phyloP scores from a whole-genome alignment of 2,329 filamentous ascomycete genomes.

The Aspergillus bombycis region DNA sequence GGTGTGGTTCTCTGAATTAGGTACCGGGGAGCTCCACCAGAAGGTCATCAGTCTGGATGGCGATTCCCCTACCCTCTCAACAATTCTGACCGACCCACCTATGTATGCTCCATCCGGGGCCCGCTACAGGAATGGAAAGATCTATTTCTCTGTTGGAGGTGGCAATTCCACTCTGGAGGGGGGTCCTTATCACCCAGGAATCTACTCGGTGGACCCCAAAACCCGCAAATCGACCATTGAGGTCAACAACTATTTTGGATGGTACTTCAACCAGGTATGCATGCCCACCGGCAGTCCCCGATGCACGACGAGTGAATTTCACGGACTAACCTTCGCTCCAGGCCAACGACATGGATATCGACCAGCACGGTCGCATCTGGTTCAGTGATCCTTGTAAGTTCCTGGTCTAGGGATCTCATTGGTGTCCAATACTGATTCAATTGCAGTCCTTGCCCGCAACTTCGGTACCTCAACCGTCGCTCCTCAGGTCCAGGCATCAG shows the following conservation, averaged over 20 bases:
- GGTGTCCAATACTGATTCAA: not conserved
- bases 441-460: not conserved
- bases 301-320: not conserved
- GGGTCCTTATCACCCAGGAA: not conserved
- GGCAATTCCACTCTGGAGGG: not conserved
- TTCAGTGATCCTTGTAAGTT: not conserved
- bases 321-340: not conserved
- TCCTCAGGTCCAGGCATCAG: not conserved
- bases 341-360: not conserved
- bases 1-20: not conserved
- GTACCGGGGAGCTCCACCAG: not conserved
- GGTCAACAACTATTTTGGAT: conserved; percentile 7
- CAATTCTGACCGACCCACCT: not conserved
- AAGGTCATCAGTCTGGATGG: not conserved
- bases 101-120: not conserved
- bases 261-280: not conserved
- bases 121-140: not conserved
- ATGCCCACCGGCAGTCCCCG: not conserved
- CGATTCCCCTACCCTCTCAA: not conserved
- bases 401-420: not conserved
- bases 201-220: not conserved
- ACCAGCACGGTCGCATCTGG: not conserved
- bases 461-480: not conserved
- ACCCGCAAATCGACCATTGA: not conserved
- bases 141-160: not conserved